Base-by-base conservation (phyloP, 148 eudicot genomes). In the Chenopodium formosanum region DNA sequence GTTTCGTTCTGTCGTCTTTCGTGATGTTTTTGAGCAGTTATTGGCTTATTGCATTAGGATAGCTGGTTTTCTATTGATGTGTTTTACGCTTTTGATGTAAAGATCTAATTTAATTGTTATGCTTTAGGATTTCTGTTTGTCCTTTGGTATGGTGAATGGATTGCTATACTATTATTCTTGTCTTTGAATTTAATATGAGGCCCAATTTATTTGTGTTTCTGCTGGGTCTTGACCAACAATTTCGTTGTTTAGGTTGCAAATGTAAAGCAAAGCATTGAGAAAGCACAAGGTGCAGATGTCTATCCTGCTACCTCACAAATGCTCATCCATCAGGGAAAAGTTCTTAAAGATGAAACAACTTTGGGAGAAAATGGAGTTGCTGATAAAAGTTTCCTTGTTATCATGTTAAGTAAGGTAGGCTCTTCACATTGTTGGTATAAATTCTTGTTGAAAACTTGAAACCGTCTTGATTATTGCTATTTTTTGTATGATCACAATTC, bases 261-360 rank as follows among this genome's bases (percentile, higher is more conserved):
- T 87, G 94, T 93, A 84, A 93, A 93, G 92, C 86, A 86, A 76
- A 85, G 64, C 48, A 93, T 93, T 69, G 97, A 91, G 83, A 86
- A 84, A 20, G 80, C 70, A 17, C 94, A 93, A 79, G 97, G 97
- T 73, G 82, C 89, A 32, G 92, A 88, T 81, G 82, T 84, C 25
- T 93, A 93, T 79, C 97, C 97, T 79, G 92, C 90, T 34, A 78
- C 86, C 2, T 88, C 87, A 52, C 97, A 91, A 84, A 91, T 93
- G 90, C 94, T 93, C 78, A 93, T 93, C 76, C 86, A 93, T 85
- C 94, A 93, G 81, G 97, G 97, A 13, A 93, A 93, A 88, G 93
- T 93, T 86, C 93, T 93, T 11, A 91, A 91, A 84, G 97, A 93
- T 88, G 79, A 76, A 27, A 86, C 93, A 34, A 93, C 97, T 5